Base-by-base conservation (phyloP, 31 red algal species). In the Bonnemaisonia californica region DNA sequence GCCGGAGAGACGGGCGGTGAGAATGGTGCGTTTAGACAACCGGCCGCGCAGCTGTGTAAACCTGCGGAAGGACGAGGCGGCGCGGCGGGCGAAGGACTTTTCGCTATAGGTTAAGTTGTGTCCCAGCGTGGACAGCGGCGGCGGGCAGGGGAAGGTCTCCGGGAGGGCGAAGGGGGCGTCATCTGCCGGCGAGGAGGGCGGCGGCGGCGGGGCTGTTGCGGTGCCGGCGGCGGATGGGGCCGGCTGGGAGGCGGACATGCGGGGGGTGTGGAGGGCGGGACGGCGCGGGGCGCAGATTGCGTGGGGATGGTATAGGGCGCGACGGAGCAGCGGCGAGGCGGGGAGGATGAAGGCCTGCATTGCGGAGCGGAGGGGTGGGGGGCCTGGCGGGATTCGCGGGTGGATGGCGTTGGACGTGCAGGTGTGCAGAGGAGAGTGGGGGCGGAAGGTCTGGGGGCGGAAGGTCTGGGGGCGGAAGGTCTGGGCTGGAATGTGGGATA, bases 101-200 rank as follows among this genome's bases (percentile, higher is more conserved):
- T 69, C 83, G 5, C 38, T 85, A 72, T 62, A 94, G 1, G 68
- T 42, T 80, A 89, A 74, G 19, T 55, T 41, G 62, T 85, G 89
- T n/a, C 34, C 48, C 21, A 92, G 69, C 11, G 80, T 81, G 28
- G 91, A 69, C 12, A 85, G 72, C 19, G 79, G 79, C 3, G 84
- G 63, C 5, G 91, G 85, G 54, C 57, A 24, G 1, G 84, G 85
- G 30, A 89, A 70, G 28, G 70, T 51, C 3, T 65, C 80, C 35
- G 85, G 84, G 29, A 88, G 83, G n/a, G 40, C 64, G 57, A 87
- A 76, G 3, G 81, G 66, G 29, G 40, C 22, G 22, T 13, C 30
- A 3, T 18, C 34, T 22, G 70, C 4, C 37, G 41, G 8, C 24
- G 32, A n/a, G 36, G 70, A 40, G 2, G 42, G 32, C 38, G 22